These are phyloP conservation scores for Leucocoprinus leucothites DNA, from an alignment of 768 basidiomycete genomes.

Conservation along the genomic window DNA sequence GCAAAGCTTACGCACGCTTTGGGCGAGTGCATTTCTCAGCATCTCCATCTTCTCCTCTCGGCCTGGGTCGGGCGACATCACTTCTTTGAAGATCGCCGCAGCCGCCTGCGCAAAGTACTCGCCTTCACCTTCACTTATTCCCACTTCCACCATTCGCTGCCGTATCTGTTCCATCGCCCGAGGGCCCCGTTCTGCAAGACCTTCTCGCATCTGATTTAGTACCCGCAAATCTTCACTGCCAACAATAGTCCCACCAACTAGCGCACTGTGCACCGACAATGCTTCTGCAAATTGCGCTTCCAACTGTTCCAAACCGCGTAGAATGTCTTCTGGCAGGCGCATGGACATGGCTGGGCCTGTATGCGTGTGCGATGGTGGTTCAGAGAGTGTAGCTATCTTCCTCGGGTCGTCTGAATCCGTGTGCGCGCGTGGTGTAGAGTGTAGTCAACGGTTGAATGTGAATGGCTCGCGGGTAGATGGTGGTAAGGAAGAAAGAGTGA, in stretches of 20 bases:
- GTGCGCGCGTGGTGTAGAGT: too few species aligned
- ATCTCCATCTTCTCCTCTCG: slow-evolving; percentile 10
- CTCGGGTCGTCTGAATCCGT: neutral
- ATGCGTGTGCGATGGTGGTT: neutral
- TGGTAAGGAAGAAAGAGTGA: slow-evolving; percentile 4
- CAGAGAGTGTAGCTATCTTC: neutral
- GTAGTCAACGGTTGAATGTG: too few species aligned
- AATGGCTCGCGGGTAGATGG: too few species aligned
- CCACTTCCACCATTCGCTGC: slow-evolving; percentile 2
- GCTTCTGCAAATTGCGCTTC: slow-evolving; percentile 12
- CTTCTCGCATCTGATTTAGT: slow-evolving; percentile 1
- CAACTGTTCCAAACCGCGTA: slow-evolving; percentile 8
- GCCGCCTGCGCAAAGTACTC: slow-evolving; percentile 9
- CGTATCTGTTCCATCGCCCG: slow-evolving; percentile 9
- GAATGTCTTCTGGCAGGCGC: slow-evolving; percentile 6
- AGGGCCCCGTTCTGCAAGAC: slow-evolving; percentile 6
- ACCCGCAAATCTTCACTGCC: neutral
- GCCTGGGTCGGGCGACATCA: slow-evolving; percentile 6
- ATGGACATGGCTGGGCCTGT: slow-evolving; percentile 1
- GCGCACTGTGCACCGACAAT: slow-evolving; percentile 8
- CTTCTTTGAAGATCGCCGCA: slow-evolving; percentile 9
- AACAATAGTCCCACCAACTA: slow-evolving; percentile 4
- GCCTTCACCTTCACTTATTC: neutral
- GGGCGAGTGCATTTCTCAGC: slow-evolving; percentile 3
- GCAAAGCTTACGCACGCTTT: slow-evolving; percentile 1